Evolutionary conservation across 2,329 filamentous ascomycete genomes (phyloP), one percentile per base, ranked within the genome.

Genomic region (Apiospora marii): DNA sequence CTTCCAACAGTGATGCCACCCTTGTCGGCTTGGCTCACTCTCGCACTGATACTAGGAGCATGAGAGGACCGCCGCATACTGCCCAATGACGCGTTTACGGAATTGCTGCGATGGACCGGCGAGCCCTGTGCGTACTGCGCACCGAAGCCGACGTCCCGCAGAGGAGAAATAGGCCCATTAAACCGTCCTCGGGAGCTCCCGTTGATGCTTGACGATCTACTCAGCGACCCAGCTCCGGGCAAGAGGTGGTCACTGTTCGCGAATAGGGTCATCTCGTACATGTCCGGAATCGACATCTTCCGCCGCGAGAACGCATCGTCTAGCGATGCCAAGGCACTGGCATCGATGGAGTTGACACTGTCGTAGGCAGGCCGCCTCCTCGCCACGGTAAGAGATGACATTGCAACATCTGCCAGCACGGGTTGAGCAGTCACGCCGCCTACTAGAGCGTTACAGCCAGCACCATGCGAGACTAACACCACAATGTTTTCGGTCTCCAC

Each of bases 401-500:
- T 93, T 41, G 92, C 92, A 22, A 98, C 93, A 79, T 98, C 95
- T 78, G 97, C 90, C 19, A 99, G 87, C 0, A 97, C 95, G 0
- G 96, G 96, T 78, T 98, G 93, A 73, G 96, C 93, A 0, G 95
- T 97, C 75, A 99, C 89, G 37, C 95, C 95, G 16, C 96, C 95
- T 74, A 99, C 95, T 64, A 99, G 84, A 2, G 96, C 96, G 83
- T 99, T 99, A 83, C 96, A 98, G 51, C 96, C 96, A 19, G 96
- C 96, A 34, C 96, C 96, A 80, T 99, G 96, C 0, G 96, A 98
- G 30, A 99, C 93, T 10, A 99, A 84, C 53, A 99, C 87, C 22
- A 99, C 85, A 1, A 98, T 92, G 1, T 95, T 89, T 77, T 97
- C 93, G 0, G 90, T 87, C 46, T 91, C 87, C 19, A 93, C 90